phyloP scores from a whole-genome alignment of 495 filamentous ascomycete species.

The Aspergillus hancockii region DNA sequence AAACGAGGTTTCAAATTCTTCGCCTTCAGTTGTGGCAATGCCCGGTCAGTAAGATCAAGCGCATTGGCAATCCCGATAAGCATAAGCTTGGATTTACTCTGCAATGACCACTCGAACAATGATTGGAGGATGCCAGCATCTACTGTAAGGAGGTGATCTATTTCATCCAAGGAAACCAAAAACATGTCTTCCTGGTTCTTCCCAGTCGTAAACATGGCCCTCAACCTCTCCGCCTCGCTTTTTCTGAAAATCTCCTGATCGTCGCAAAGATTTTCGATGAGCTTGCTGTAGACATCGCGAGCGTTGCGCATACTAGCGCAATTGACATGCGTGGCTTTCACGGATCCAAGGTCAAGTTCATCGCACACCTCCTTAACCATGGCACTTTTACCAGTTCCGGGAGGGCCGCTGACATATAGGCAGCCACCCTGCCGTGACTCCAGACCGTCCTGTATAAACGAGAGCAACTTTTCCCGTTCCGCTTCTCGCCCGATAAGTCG shows the following conservation, averaged over 20 bases:
- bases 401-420: constrained; percentile 92
- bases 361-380: constrained; percentile 78
- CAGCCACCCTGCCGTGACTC: constrained; percentile 69
- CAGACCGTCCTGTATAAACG: constrained; percentile 68
- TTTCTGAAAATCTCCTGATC: constrained; percentile 57
- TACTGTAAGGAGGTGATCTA: constrained; percentile 86
- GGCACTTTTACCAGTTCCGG: constrained; percentile 95
- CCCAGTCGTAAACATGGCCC: constrained; percentile 63
- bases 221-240: constrained; percentile 56
- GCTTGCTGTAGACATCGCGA: constrained; percentile 74
- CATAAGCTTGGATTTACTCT: constrained; percentile 71
- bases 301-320: constrained; percentile 92
- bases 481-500: constrained; percentile 80
- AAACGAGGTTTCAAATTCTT: constrained; percentile 86
- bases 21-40: constrained; percentile 89
- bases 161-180: constrained; percentile 87
- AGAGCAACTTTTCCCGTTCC: constrained; percentile 68
- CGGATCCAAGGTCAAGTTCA: constrained; percentile 47
- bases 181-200: constrained; percentile 58
- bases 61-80: constrained; percentile 96
- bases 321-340: constrained; percentile 81
- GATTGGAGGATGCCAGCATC: constrained; percentile 86
- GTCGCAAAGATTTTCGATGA: constrained; percentile 66
- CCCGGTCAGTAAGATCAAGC: constrained; percentile 91
- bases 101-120: constrained; percentile 91